phyloP scores from a whole-genome alignment of 2,329 filamentous ascomycete species.

The Cadophora sp. region DNA sequence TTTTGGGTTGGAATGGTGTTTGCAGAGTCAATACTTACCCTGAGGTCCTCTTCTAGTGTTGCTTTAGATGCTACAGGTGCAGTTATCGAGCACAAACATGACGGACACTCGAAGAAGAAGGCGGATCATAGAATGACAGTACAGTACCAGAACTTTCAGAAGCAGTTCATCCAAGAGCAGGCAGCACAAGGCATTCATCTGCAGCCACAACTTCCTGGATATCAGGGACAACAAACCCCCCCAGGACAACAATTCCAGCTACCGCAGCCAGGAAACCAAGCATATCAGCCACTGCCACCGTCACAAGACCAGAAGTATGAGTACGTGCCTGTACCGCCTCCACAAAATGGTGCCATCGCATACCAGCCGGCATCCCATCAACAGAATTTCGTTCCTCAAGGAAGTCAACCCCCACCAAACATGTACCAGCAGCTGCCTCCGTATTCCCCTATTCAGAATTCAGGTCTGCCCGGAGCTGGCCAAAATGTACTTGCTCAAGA shows the following conservation, averaged over 20 bases:
- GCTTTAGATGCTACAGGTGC: conserved; percentile 49
- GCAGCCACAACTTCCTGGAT: conserved; percentile 18
- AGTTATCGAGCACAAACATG: conserved; percentile 48
- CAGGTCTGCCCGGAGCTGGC: neutral
- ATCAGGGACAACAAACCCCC: conserved; percentile 19
- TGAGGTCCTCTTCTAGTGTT: conserved; percentile 21
- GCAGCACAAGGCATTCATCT: conserved; percentile 25
- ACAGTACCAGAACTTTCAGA: conserved; percentile 45
- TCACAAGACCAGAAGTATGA: conserved; percentile 30
- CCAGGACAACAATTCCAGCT: conserved; percentile 13
- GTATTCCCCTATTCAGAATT: conserved; percentile 7
- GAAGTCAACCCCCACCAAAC: neutral
- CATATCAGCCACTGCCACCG: conserved; percentile 21
- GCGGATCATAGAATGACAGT: conserved; percentile 45
- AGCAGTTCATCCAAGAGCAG: conserved; percentile 37
- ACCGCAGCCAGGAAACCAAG: conserved; percentile 6
- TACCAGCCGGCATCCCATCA: conserved; percentile 24
- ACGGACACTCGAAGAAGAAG: conserved; percentile 47
- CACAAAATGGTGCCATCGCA: neutral
- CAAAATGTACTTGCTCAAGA: neutral
- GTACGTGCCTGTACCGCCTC: conserved; percentile 22
- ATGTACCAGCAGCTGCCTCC: conserved; percentile 2
- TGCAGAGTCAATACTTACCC: neutral
- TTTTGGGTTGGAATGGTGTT: neutral
- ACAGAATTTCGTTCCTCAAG: conserved; percentile 12